These are phyloP conservation scores for Nemania sp. DNA, from an alignment of 2,329 filamentous ascomycete genomes.

Conservation along the genomic window DNA sequence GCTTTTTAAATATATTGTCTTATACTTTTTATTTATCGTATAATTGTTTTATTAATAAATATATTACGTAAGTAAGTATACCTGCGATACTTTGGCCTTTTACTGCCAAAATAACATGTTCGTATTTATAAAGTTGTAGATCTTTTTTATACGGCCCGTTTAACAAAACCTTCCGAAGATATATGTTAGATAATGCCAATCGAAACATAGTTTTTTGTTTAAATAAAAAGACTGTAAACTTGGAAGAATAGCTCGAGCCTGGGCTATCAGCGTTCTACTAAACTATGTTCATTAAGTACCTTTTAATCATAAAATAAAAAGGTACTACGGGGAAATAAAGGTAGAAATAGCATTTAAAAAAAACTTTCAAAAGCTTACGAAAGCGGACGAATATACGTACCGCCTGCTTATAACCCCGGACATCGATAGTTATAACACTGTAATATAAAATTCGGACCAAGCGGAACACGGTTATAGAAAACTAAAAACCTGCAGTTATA, in stretches of 20 bases:
- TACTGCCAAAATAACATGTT: neutral
- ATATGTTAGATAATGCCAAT: neutral
- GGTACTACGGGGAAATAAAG: neutral
- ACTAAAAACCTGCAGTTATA: neutral
- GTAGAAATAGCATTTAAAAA: neutral
- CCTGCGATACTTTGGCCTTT: neutral
- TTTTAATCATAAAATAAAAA: neutral
- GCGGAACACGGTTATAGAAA: neutral
- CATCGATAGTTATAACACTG: neutral
- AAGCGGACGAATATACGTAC: neutral
- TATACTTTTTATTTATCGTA: neutral
- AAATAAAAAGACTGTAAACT: neutral
- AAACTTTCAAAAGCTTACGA: neutral
- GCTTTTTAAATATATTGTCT: neutral
- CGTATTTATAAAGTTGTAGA: neutral
- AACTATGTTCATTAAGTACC: neutral
- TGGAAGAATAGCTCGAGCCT: neutral
- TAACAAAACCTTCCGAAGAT: neutral
- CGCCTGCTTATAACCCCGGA: neutral
- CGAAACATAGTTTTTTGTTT: neutral
- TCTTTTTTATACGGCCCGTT: neutral
- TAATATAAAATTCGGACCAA: neutral
- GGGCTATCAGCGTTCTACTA: neutral
- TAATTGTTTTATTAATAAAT: neutral
- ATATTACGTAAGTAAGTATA: neutral